A percentile compares a stretch with the other conserved stretches of the same genome.
These are phyloP conservation scores for Dioscorea cayenensis DNA, from an alignment of 116 monocot genomes.

Conservation along the genomic window DNA sequence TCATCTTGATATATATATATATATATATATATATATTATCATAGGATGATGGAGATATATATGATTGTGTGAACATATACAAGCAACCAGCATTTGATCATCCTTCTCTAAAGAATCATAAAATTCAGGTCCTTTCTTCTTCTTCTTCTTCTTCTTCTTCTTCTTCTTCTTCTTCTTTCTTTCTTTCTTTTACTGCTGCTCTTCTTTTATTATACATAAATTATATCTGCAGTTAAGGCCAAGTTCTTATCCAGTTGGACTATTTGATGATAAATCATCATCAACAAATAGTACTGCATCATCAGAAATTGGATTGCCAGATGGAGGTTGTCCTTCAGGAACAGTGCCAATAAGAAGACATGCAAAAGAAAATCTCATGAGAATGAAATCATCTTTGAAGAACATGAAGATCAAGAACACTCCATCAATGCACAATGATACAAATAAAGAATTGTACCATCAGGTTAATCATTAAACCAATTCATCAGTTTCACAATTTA, in stretches of 20 bases:
- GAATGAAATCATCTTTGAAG: neutral
- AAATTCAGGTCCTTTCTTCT: neutral
- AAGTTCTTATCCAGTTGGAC: neutral
- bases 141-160: too few species aligned
- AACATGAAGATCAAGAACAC: neutral
- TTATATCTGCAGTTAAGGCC: neutral
- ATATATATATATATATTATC: too few species aligned
- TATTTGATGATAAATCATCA: neutral
- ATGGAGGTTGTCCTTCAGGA: neutral
- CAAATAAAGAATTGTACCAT: too few species aligned
- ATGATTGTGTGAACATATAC: constrained; percentile 1
- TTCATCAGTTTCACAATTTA: too few species aligned
- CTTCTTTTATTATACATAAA: neutral
- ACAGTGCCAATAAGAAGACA: neutral
- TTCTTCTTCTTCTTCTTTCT: too few species aligned
- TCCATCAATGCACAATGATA: too few species aligned
- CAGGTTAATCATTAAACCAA: too few species aligned
- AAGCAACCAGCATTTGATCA: neutral
- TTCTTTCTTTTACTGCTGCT: neutral
- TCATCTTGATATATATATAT: too few species aligned
- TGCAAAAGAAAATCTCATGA: neutral
- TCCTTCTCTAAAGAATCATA: neutral
- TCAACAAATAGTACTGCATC: neutral
- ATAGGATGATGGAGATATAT: neutral
- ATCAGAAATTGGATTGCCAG: neutral